Base-by-base conservation (phyloP, 2,329 filamentous ascomycete genomes). In the Alternaria sp. region DNA sequence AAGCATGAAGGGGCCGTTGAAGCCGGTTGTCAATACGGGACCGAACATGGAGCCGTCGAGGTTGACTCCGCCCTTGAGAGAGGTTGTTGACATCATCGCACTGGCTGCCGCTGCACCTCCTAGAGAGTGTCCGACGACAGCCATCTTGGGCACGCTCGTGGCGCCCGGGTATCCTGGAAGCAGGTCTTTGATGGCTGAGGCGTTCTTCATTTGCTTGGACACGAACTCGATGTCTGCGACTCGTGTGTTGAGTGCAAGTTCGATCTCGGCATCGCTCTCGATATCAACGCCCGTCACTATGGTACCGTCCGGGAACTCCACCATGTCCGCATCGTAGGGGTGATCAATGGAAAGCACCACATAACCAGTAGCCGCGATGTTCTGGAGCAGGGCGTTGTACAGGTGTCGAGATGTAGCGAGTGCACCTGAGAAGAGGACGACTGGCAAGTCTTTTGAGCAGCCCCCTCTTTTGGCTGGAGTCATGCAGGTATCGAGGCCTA, bases 291-390 rank as follows among this genome's bases (percentile, higher is more conserved):
- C 74, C 12, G 55, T 51, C 25, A 74, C 44, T 30, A 80, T 59
- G 1, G 75, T 75, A 4, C 73, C 84, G 58, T 85, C 74, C 0
- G 83, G 81, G n/a, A 84, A 86, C 62, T 86, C 82, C n/a, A 87
- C 81, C 10, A 84, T 70, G 1, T 75, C 66, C 0, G 82, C 77
- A 43, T 87, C 85, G 59, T 83, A 85, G 0, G 84, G 79, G 30
- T 86, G 85, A 52, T 87, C 85, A 13, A 87, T 74, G 0, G 84
- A 79, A 15, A 86, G 70, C 4, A 87, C 82, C 0, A 81, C 67
- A 55, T 82, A 85, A 0, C 85, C 85, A 7, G 80, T 73, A 36
- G 82, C 83, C 0, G 85, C 83, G 2, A 87, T 71, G 1, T 82
- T 81, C 13, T 81, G 79, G 4, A 83, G 80, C 69, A 83, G 78